Base-by-base conservation (phyloP, 768 basidiomycete genomes). In the Boletus fagicola region DNA sequence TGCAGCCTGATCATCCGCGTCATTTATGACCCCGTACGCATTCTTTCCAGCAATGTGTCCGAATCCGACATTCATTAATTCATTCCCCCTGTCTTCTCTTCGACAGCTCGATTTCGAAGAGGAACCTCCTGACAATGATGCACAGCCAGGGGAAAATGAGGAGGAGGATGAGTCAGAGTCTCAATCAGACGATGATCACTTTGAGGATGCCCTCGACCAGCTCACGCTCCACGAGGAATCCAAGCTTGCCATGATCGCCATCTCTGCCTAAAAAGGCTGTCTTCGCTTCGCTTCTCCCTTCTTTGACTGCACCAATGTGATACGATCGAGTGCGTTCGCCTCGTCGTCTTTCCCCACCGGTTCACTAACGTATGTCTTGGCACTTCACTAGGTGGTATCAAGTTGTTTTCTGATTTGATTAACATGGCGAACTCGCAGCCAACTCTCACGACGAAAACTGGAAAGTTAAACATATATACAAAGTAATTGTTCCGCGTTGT, bases 1-100 rank as follows among this genome's bases (percentile, higher is more conserved):
- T 99, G 97, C 65, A 95, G 92, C 62, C 78, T 98, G 24, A 81
- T 98, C 33, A 92, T 98, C 49, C 78, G 96, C 54, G 90, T 98
- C 43, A 83, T 98, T 44, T 98, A 87, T 72, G 96, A 99, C 72
- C 95, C 94, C 48, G 96, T 98, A 68, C 68, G 91, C 82, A 36
- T 47, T 40, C 39, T 56, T 38, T 28, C 22, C 13, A 13, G 20
- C 0, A 16, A 44, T n/a, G 12, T 53, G 8, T 13, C 49, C 28
- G 53, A 59, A 49, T 38, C 24, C 7, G 49, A 46, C 15, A 55
- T 61, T 49, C 54, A 56, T 51, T 59, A 28, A 35, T 20, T 13
- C 12, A 20, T 24, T 9, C 7, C n/a, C 6, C 4, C 6, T 16
- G 31, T 7, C 16, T 39, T 44, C 33, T 56, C 26, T 33, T 26